Evolutionary conservation across 192 early-diverging fungal genomes (phyloP).

Genomic region (Phycomyces blakesleeanus): DNA sequence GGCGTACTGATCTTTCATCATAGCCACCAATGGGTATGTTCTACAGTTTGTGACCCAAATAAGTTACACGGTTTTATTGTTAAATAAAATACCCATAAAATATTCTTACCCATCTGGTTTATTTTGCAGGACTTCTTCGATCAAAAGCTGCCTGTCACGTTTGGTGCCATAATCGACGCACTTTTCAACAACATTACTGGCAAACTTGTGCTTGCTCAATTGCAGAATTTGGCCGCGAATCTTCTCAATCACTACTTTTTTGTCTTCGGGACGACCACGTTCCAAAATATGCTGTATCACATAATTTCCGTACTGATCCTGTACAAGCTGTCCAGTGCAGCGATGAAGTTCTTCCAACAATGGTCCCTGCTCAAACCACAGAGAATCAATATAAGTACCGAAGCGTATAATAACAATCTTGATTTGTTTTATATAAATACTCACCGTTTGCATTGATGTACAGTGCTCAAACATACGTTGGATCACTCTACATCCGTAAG

Average conservation of each 20-base stretch:
- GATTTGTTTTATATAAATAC: slow-evolving; percentile 2
- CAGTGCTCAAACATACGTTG: slow-evolving; percentile 99
- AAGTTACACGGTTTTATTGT: too few relatives aligned
- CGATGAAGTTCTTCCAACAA: slow-evolving; percentile 93
- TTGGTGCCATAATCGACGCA: slow-evolving; percentile 93
- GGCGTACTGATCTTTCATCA: slow-evolving; percentile 99
- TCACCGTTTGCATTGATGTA: slow-evolving; percentile 75
- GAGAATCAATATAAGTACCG: neutral
- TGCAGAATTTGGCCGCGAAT: slow-evolving; percentile 89
- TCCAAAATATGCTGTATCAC: slow-evolving; percentile 99
- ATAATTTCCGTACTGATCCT: slow-evolving; percentile 99
- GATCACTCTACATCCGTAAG: slow-evolving; percentile 98
- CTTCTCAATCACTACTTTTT: slow-evolving; percentile 81
- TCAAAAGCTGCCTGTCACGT: slow-evolving; percentile 79
- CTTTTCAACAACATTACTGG: slow-evolving; percentile 97
- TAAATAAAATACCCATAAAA: too few relatives aligned
- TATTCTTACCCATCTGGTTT: slow-evolving; percentile 72
- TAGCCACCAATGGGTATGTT: slow-evolving; percentile 79
- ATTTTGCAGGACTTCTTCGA: slow-evolving; percentile 88
- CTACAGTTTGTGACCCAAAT: too few relatives aligned
- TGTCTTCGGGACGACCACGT: slow-evolving; percentile 85
- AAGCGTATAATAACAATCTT: neutral
- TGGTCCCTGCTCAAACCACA: slow-evolving; percentile 48
- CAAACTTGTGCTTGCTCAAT: slow-evolving; percentile 99
- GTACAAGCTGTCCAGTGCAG: slow-evolving; percentile 87